These are phyloP conservation scores for Leishmania major DNA, from an alignment of 208 protist species.

Conservation along the genomic window DNA sequence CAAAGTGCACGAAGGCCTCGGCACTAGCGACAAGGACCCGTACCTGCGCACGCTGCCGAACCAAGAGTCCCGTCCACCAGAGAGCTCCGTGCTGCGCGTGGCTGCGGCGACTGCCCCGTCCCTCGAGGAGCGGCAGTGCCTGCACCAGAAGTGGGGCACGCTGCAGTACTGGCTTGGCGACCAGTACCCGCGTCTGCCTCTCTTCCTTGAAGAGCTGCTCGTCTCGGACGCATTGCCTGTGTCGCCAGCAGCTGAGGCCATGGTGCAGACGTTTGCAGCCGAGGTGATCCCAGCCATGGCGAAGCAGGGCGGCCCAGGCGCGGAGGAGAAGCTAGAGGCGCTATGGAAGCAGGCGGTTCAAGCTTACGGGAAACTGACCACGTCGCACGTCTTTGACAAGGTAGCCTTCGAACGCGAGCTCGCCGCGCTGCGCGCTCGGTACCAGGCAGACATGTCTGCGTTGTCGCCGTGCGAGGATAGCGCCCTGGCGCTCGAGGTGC, in stretches of 20 bases:
- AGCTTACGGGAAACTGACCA: slow-evolving; percentile 35
- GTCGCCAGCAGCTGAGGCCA: slow-evolving; percentile 54
- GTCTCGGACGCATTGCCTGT: slow-evolving; percentile 54
- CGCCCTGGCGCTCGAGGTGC: slow-evolving; percentile 69
- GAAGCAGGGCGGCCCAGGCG: slow-evolving; percentile 2
- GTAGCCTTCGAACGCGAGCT: slow-evolving; percentile 50
- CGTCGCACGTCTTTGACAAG: slow-evolving; percentile 56
- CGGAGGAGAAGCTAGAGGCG: slow-evolving; percentile 25
- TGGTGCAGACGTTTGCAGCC: slow-evolving; percentile 58
- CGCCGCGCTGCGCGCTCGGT: slow-evolving; percentile 31
- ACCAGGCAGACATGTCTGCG: slow-evolving; percentile 23
- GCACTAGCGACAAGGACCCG: slow-evolving; percentile 71
- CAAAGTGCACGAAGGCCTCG: slow-evolving; percentile 76
- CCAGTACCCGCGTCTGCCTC: slow-evolving; percentile 51
- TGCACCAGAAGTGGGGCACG: slow-evolving; percentile 49
- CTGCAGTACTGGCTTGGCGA: slow-evolving; percentile 82
- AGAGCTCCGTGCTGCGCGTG: slow-evolving; percentile 53
- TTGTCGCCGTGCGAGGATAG: slow-evolving; percentile 39
- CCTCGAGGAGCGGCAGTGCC: slow-evolving; percentile 45
- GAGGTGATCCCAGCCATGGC: slow-evolving; percentile 51
- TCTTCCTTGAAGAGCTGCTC: slow-evolving; percentile 57
- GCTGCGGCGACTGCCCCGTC: slow-evolving; percentile 42
- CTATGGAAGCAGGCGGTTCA: slow-evolving; percentile 49
- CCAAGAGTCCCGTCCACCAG: slow-evolving; percentile 49
- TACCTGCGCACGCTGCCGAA: slow-evolving; percentile 84